Percentiles rank a stretch among this genome's conserved stretches.
These are phyloP conservation scores for Desmodesmus armatus DNA, from an alignment of 139 green algal genomes.

Conservation along the genomic window DNA sequence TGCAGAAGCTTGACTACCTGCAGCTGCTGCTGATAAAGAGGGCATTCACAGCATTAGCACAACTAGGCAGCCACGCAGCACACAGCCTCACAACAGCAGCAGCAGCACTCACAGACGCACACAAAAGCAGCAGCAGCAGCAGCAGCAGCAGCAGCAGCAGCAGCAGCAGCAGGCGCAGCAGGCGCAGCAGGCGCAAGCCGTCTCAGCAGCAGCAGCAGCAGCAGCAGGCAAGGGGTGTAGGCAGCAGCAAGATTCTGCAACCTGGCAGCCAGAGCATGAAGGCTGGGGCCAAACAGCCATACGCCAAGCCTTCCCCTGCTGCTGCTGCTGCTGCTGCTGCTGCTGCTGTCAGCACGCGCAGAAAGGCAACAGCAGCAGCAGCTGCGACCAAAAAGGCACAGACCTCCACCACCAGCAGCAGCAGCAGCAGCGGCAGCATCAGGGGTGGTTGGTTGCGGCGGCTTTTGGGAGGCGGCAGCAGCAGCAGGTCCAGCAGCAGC, in stretches of 20 bases:
- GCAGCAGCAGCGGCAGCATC: not conserved
- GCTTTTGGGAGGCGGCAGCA: not conserved
- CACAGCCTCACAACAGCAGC: not conserved
- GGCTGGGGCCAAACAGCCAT: not conserved
- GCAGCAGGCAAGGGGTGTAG: not conserved
- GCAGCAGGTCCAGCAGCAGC: slow-evolving; percentile 15
- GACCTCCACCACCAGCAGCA: not conserved
- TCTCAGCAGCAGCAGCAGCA: not conserved
- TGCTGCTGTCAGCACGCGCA: not conserved
- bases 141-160: not conserved
- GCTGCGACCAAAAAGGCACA: not conserved
- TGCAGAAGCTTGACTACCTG: slow-evolving; percentile 65
- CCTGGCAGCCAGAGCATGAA: not conserved
- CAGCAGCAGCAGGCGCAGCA: not conserved
- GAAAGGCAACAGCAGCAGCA: not conserved
- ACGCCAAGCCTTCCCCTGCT: not conserved
- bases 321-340: not conserved
- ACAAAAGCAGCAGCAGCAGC: not conserved
- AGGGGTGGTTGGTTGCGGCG: not conserved
- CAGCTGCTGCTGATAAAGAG: slow-evolving; percentile 58
- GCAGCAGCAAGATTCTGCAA: not conserved
- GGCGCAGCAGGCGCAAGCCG: not conserved
- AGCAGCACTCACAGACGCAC: not conserved
- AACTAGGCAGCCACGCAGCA: not conserved
- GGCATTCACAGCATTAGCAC: not conserved